Evolutionary conservation across 345 rosid genomes (phyloP), one percentile per base, ranked within the genome.

Genomic region (Odontarrhena argentea): DNA sequence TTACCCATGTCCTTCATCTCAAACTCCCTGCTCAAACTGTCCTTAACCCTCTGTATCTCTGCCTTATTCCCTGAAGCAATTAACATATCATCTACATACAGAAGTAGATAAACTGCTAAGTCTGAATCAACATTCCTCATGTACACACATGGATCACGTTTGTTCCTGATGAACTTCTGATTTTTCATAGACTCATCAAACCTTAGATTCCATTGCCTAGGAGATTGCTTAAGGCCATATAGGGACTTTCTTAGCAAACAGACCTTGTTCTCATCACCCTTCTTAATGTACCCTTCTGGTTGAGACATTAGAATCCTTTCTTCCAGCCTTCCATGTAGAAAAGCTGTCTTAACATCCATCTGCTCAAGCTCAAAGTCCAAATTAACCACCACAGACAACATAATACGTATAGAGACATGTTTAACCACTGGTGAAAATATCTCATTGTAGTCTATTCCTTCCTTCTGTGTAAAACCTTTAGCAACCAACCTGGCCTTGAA

Each of bases 361-460:
- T 57, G 38, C 2, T 59, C 50, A 0, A 60, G 2, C 5, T 60
- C 28, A 6, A 26, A 1, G 4, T 60, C 28, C 0, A 2, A 2
- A 30, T 60, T n/a, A 0, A 14, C 50, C 7, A 60, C 63, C 3
- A 13, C 8, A 7, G 63, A 42, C 5, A 59, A n/a, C 24, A 59
- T 0, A 4, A 59, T 0, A 0, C 50, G 1, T 7, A 59, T 59
- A 0, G 50, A 13, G 0, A 13, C n/a, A 5, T 41, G 63, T 3
- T 15, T 62, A 2, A 62, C 55, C 1, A 62, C 34, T 5, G 44
- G 67, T 9, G 67, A 5, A 12, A 62, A 62, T 0, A 45, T 42
- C 3, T 46, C 55, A 32, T 62, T 4, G 2, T 22, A 45, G 4
- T 45, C 44, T 0, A 62, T 10, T 0, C 67, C 55, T 37, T 49